Evolutionary conservation across 306 rosid genomes (phyloP).

Genomic region (Comarum palustre): DNA sequence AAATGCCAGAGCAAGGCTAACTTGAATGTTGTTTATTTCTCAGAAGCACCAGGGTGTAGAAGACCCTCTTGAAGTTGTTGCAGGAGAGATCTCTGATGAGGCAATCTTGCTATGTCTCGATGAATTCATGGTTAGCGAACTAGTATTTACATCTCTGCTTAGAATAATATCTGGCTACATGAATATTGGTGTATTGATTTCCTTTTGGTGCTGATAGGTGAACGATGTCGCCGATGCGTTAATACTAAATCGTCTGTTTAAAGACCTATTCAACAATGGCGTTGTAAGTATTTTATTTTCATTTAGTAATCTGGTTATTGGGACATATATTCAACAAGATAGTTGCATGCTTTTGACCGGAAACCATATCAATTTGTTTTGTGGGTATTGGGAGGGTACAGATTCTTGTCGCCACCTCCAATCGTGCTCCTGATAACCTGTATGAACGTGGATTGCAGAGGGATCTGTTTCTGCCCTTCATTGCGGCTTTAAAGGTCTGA

Average conservation of each 20-base stretch:
- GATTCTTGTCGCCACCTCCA: constrained; percentile 93
- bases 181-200: constrained; percentile 25
- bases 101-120: constrained; percentile 87
- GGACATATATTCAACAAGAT: not conserved
- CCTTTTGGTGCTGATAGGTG: constrained; percentile 48
- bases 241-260: constrained; percentile 77
- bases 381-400: constrained; percentile 44
- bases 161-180: constrained; percentile 13
- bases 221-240: constrained; percentile 98
- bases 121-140: constrained; percentile 82
- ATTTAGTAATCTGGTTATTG: not conserved
- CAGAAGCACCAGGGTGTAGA: constrained; percentile 89
- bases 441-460: constrained; percentile 97
- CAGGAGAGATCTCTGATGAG: constrained; percentile 83
- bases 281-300: constrained; percentile 52
- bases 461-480: constrained; percentile 91
- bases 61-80: constrained; percentile 93
- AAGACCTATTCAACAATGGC: constrained; percentile 75
- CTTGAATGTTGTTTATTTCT: constrained; percentile 25
- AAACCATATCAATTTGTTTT: constrained; percentile 22
- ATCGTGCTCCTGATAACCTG: constrained; percentile 89
- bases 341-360: constrained; percentile 17
- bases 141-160: constrained; percentile 3
- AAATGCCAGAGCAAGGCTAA: constrained; percentile 6
- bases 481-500: constrained; percentile 72